Evolutionary conservation across 140 eudicot genomes (phyloP), one percentile per base, ranked within the genome.

Genomic region (Erigeron philadelphicus): DNA sequence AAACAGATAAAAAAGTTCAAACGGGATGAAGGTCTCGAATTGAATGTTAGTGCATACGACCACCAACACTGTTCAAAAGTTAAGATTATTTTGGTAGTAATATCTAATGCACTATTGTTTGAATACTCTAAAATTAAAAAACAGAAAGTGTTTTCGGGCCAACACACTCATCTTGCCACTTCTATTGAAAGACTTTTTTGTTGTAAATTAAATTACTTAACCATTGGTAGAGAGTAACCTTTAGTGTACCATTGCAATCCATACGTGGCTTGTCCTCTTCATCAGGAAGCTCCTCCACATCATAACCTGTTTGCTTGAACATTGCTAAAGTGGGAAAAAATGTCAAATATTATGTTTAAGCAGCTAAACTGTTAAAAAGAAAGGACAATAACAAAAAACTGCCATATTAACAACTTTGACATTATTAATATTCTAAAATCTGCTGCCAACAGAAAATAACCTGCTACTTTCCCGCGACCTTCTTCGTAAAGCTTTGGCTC

Each of bases 401-500:
- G 9, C 12, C 8, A 12, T 35, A 35, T 35, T 46, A 21, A 56
- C 9, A 57, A 66, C 38, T 18, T 70, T 61, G 53, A 54, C 8
- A 41, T 40, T 54, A 9, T 11, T 40, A 47, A 18, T 17, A 42
- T 70, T 57, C 1, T 19, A 10, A 19, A 57, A 72, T 42, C 58
- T 44, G 71, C 42, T 42, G 72, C 0, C 8, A 54, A 47, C 25
- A 64, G 8, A 50, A 40, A 62, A 54, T 21, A 9, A 85, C 90
- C 90, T 76, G 87, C 90, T 47, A 85, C 90, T 82, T 85, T 85
- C 58, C 78, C 84, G 61, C 90, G 87, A 17, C 90, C 90, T 47
- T 76, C 87, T 76, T 79, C 87, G 15, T 85, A 85, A 9, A 81
- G 83, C 75, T 81, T 81, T 43, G 64, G 64, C 68, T 76, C 86